Percentiles rank a stretch among this genome's conserved stretches.
These are phyloP conservation scores for Haplographium delicatum DNA, from an alignment of 495 filamentous ascomycete species.

Conservation along the genomic window DNA sequence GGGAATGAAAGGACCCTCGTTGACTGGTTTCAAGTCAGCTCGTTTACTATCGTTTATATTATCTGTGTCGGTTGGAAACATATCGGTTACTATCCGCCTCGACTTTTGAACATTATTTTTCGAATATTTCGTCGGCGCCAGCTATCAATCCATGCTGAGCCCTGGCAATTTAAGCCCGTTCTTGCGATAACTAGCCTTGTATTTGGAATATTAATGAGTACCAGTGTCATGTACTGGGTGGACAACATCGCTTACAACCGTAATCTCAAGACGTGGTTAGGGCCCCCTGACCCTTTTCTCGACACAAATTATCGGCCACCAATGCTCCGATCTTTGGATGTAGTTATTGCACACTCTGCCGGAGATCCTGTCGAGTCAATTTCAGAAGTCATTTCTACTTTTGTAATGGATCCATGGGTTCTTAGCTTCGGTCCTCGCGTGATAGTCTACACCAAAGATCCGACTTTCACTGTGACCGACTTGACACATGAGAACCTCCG, in stretches of 20 bases:
- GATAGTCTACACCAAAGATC: conserved; percentile 21
- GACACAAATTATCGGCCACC: conserved; percentile 15
- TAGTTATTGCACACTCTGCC: conserved; percentile 19
- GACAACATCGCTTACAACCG: conserved; percentile 15
- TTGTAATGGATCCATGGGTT: background rate
- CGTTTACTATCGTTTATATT: conserved; percentile 16
- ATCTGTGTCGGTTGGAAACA: conserved; percentile 16
- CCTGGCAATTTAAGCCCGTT: conserved; percentile 18
- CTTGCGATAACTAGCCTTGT: conserved; percentile 14
- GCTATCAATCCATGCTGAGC: conserved; percentile 7
- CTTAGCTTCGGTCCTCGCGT: conserved; percentile 1
- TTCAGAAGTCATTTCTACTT: conserved; percentile 1
- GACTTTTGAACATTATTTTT: conserved; percentile 10
- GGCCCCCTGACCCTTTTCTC: background rate
- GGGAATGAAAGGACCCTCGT: conserved; percentile 9
- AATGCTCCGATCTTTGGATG: conserved; percentile 13
- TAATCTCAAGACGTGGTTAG: conserved; percentile 3
- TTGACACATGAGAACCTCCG: background rate
- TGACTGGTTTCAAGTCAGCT: conserved; percentile 17
- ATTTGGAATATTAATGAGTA: conserved; percentile 17
- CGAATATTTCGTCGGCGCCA: conserved; percentile 9
- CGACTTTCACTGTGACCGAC: background rate
- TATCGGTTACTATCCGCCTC: conserved; percentile 22
- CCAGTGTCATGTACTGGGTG: conserved; percentile 15
- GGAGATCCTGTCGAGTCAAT: conserved; percentile 11